These are phyloP conservation scores for Leishmania gerbilli DNA, from an alignment of 208 protist species.

Conservation along the genomic window DNA sequence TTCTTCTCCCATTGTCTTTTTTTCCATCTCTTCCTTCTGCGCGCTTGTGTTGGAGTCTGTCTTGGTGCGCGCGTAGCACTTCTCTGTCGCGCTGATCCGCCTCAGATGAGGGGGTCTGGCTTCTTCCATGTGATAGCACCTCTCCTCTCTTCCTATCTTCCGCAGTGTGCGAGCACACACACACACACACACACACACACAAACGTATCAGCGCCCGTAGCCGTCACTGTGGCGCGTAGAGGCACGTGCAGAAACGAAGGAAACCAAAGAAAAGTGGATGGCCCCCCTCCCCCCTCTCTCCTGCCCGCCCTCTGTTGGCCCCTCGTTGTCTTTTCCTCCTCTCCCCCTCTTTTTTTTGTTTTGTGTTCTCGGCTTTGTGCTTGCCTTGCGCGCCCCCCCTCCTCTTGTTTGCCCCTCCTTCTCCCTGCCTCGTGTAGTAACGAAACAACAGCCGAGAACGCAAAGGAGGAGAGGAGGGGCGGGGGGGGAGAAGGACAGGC, in stretches of 20 bases:
- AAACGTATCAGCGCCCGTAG: not conserved
- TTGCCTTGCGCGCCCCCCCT: not conserved
- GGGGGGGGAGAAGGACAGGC: not conserved
- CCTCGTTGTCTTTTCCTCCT: not conserved
- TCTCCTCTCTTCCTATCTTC: not conserved
- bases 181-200: not conserved
- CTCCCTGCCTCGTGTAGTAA: not conserved
- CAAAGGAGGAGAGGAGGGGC: not conserved
- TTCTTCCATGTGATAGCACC: conserved; percentile 3
- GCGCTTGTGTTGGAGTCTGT: not conserved
- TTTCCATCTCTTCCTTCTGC: conserved; percentile 19
- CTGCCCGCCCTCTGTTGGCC: not conserved
- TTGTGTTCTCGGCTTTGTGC: not conserved
- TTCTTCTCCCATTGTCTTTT: not conserved
- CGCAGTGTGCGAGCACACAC: not conserved
- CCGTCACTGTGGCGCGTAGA: not conserved
- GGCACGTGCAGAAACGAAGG: not conserved
- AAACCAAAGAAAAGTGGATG: no score
- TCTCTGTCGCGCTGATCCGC: not conserved
- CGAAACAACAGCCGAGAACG: not conserved
- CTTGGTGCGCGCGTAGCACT: not conserved
- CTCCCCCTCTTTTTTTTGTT: not conserved
- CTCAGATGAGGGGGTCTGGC: not conserved
- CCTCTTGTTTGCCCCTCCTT: not conserved
- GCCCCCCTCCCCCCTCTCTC: not conserved